Evolutionary conservation across 164 flowering plant species (phyloP).

Genomic region (Vitis riparia): DNA sequence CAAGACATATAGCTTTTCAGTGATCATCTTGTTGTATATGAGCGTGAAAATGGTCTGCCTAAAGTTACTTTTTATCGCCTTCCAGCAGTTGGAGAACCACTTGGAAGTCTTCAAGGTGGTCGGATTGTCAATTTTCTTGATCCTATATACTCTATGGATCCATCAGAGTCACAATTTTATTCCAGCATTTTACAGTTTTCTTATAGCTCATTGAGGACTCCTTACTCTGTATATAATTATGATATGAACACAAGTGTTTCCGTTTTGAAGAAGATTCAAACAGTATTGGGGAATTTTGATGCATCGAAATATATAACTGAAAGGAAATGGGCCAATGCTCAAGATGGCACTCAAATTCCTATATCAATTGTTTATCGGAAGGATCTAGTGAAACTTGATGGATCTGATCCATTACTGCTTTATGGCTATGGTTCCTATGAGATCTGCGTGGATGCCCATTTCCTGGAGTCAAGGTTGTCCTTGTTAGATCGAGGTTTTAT

Average conservation of each 20-base stretch:
- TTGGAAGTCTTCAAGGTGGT: constrained; percentile 56
- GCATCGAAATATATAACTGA: constrained; percentile 73
- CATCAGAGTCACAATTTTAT: constrained; percentile 55
- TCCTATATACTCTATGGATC: constrained; percentile 64
- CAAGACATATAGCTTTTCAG: too few species aligned
- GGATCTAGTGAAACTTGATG: constrained; percentile 75
- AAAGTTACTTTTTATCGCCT: constrained; percentile 61
- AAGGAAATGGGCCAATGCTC: constrained; percentile 82
- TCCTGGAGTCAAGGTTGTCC: constrained; percentile 71
- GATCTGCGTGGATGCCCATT: constrained; percentile 74
- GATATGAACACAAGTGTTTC: constrained; percentile 77
- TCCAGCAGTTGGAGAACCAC: constrained; percentile 64
- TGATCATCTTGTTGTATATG: constrained; percentile 65
- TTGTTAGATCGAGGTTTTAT: constrained; percentile 85
- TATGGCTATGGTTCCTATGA: constrained; percentile 98
- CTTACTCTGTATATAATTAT: constrained; percentile 77
- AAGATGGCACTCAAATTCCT: constrained; percentile 82
- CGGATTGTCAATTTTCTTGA: constrained; percentile 69
- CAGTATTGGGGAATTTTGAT: constrained; percentile 83
- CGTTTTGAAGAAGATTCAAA: constrained; percentile 72
- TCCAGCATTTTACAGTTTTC: constrained; percentile 65
- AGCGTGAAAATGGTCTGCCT: constrained; percentile 77
- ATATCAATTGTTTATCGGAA: constrained; percentile 66
- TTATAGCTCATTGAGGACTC: constrained; percentile 88
- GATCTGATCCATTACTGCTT: constrained; percentile 80